A percentile compares a stretch with the other conserved stretches of the same genome.
Conservation (phyloP, 805 yeast species). For the Yarrowia divulgata region DNA sequence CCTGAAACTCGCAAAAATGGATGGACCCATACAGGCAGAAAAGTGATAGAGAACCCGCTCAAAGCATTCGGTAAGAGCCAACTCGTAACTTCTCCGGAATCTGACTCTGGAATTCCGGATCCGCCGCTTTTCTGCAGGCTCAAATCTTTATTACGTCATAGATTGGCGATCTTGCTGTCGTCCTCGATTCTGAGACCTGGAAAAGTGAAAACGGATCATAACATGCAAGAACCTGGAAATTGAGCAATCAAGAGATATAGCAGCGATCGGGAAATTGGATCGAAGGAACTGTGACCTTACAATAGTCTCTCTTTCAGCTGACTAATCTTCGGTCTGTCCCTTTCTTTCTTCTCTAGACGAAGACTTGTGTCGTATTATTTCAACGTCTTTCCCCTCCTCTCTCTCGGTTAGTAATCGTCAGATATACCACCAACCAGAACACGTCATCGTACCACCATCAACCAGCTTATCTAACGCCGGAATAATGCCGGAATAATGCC, state of each 20-base stretch:
- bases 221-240: too few relatives aligned
- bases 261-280: too few relatives aligned
- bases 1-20: too few relatives aligned
- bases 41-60: too few relatives aligned
- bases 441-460: not conserved
- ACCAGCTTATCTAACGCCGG: conserved; percentile 8
- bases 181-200: not conserved
- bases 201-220: not conserved
- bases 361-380: conserved; percentile 5
- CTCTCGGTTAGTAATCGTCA: not conserved
- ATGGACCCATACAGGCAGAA: too few relatives aligned
- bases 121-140: not conserved
- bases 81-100: too few relatives aligned
- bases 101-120: too few relatives aligned
- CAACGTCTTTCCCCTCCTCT: not conserved
- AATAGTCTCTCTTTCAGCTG: not conserved
- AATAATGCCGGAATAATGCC: not conserved
- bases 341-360: not conserved
- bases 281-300: too few relatives aligned
- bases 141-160: conserved; percentile 1
- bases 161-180: conserved; percentile 13
- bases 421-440: not conserved
- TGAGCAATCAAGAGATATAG: too few relatives aligned
- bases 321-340: not conserved
- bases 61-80: too few relatives aligned